phyloP scores from a whole-genome alignment of 1,139 yeast genomes.

The Pichiaceae sp. region DNA sequence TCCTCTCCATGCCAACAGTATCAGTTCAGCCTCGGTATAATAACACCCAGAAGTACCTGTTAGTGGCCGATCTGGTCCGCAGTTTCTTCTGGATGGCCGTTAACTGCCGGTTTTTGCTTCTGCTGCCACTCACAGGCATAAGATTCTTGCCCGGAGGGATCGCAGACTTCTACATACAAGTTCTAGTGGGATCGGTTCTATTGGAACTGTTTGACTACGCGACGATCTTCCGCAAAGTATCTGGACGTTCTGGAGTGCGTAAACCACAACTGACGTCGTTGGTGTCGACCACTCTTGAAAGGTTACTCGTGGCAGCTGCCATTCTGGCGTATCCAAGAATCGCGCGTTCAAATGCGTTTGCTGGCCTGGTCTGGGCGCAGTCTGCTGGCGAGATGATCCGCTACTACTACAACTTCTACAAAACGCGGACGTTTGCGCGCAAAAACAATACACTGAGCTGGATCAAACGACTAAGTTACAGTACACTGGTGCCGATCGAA shows the following conservation, averaged over 20 bases:
- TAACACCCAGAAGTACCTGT: conserved; percentile 4
- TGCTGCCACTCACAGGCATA: conserved; percentile 55
- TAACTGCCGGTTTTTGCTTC: conserved; percentile 38
- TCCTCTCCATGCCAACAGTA: neutral
- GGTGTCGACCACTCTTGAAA: neutral
- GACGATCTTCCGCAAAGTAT: conserved; percentile 3
- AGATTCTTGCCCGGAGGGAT: conserved; percentile 62
- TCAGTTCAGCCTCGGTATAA: neutral
- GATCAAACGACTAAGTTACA: conserved; percentile 34
- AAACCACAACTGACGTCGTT: neutral
- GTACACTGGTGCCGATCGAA: conserved; percentile 37
- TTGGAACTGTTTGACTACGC: conserved; percentile 3
- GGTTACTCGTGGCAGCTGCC: neutral
- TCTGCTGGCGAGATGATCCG: conserved; percentile 34
- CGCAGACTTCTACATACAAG: conserved; percentile 39
- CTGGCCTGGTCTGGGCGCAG: conserved; percentile 36
- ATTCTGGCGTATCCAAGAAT: conserved; percentile 2
- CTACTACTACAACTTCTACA: conserved; percentile 40
- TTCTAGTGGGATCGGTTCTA: neutral
- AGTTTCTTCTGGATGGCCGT: conserved; percentile 47
- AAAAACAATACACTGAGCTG: conserved; percentile 30
- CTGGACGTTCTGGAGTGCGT: neutral
- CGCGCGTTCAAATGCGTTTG: conserved; percentile 1
- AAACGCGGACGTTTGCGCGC: conserved; percentile 30
- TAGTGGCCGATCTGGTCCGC: conserved; percentile 11